A percentile compares a stretch with the other conserved stretches of the same genome.
Conservation (phyloP, 2,329 filamentous ascomycete species). For the Magnaporthiopsis rhizophila region DNA sequence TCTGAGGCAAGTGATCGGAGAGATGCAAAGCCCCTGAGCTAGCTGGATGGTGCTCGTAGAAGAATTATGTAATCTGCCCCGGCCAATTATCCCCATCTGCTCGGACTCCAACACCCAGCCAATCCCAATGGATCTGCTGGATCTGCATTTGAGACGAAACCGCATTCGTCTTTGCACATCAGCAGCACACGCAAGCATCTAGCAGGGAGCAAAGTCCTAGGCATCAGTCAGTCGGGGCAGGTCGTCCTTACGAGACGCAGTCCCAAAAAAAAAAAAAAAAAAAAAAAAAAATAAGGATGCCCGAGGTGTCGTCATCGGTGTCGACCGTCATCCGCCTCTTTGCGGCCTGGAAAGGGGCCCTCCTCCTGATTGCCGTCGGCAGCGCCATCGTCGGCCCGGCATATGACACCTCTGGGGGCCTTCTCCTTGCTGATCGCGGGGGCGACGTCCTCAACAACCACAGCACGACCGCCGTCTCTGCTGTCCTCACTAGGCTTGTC, state of each 20-base stretch:
- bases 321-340: conserved; percentile 33
- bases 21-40: too few relatives aligned
- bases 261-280: not conserved
- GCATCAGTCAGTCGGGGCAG: too few relatives aligned
- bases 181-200: not conserved
- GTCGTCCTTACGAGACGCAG: not conserved
- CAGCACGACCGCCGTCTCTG: conserved; percentile 11
- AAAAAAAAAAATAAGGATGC: not conserved
- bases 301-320: conserved; percentile 17
- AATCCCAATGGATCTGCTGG: not conserved
- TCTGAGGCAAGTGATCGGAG: too few relatives aligned
- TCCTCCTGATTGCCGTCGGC: conserved; percentile 53
- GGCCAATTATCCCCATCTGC: too few relatives aligned
- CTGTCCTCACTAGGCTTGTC: conserved; percentile 49
- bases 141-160: not conserved
- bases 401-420: conserved; percentile 71
- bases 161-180: not conserved
- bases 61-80: too few relatives aligned
- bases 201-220: too few relatives aligned
- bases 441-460: conserved; percentile 20
- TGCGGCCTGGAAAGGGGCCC: conserved; percentile 55
- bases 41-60: too few relatives aligned
- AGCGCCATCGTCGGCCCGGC: conserved; percentile 44
- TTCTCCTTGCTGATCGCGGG: conserved; percentile 29
- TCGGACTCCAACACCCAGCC: not conserved